Evolutionary conservation across 1,284 basidiomycete species (phyloP), one percentile per base, ranked within the genome.

Genomic region (Chiua sp.): DNA sequence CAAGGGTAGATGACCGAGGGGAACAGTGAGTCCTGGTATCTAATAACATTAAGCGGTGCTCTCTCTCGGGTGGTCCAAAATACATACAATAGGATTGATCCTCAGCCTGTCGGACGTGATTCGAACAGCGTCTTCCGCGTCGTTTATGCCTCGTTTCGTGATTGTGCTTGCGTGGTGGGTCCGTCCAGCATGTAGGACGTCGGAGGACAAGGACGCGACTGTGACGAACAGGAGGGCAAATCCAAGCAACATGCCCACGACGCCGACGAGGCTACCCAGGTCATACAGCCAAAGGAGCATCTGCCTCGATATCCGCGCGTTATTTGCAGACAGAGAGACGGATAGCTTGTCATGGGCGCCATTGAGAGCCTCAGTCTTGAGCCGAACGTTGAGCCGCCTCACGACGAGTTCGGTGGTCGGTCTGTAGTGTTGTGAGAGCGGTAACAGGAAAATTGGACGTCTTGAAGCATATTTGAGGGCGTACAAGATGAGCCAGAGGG

Each of bases 21-120:
- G 91, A 1, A 90, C 83, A 3, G 90, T 93, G 6, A 92, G 60
- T 4, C 91, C 91, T 18, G 91, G 91, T 48, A 93, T 86, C 90
- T 92, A 60, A 60, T 44, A 55, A 33, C 50, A 22, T 53, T 61
- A 42, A 69, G 67, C 33, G 7, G 33, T 33, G 33, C 33, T 7
- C 33, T 7, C 33, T 16, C 8, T 44, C 44, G 32, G 35, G 51
- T 26, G 4, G 39, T 52, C 13, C 8, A 11, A 32, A 53, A 51
- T 5, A 74, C 83, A 69, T 67, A 85, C 85, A 61, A 87, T 80
- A 2, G 79, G 80, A 56, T 74, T 75, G 39, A 83, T 68, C 55
- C 57, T 64, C 33, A 59, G 39, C 48, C 63, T 32, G 65, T 51
- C 52, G 58, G 66, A 50, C 49, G 60, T 47, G 62, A 42, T 26